Conservation (phyloP, 2,329 filamentous ascomycete genomes). For the Lachnellula suecica region DNA sequence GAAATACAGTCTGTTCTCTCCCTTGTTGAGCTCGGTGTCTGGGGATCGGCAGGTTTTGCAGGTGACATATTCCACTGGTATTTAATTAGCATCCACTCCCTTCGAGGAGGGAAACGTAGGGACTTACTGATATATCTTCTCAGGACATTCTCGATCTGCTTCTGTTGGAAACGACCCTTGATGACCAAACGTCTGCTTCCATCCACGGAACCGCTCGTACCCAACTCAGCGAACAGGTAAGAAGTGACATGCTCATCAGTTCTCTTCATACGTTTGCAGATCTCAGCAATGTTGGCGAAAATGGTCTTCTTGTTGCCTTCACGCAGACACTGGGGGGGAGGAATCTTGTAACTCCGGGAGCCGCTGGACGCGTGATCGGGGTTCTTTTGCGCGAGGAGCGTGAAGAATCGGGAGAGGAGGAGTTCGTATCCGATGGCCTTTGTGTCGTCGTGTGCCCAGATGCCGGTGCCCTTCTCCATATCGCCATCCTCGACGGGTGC, state of each 20-base stretch:
- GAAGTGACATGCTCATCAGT: conserved; percentile 96
- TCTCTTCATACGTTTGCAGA: conserved; percentile 99
- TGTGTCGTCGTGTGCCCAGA: conserved; percentile 37
- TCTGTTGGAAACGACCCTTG: conserved; percentile 99
- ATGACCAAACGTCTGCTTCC: conserved; percentile 92
- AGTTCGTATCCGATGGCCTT: conserved; percentile 75
- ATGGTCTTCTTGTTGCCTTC: conserved; percentile 99
- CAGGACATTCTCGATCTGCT: conserved; percentile 97
- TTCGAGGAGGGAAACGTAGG: conserved; percentile 30
- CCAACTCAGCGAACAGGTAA: conserved; percentile 96
- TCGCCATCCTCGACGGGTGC: conserved; percentile 30
- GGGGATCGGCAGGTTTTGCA: conserved; percentile 97
- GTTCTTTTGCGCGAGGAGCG: conserved; percentile 90
- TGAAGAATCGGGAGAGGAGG: conserved; percentile 91
- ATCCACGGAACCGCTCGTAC: conserved; percentile 94
- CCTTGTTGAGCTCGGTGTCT: conserved; percentile 96
- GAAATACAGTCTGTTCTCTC: conserved; percentile 98
- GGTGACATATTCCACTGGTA: conserved; percentile 82
- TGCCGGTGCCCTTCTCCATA: conserved; percentile 36
- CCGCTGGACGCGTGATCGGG: conserved; percentile 89
- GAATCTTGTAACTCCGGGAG: conserved; percentile 97
- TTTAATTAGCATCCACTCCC: conserved; percentile 20
- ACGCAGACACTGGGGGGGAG: conserved; percentile 95
- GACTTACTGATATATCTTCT: conserved; percentile 87
- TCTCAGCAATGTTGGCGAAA: conserved; percentile 98